Conservation (phyloP, 805 yeast species). For the Helenozyma baotianmanensis region DNA sequence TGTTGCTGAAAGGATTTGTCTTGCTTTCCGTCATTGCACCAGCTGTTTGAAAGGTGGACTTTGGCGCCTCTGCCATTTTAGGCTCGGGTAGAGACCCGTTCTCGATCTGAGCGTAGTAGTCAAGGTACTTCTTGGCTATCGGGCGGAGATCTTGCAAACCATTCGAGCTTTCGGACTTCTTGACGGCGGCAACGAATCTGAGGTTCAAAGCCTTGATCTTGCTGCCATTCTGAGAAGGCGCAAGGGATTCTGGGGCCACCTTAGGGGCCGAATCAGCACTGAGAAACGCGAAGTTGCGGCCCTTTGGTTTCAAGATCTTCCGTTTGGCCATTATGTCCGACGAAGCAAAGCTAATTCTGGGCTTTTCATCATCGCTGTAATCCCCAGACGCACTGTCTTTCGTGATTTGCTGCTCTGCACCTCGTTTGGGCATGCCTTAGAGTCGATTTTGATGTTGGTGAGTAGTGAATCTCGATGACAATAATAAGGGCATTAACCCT, state of each 20-base stretch:
- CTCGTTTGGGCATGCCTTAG: constrained; percentile 61
- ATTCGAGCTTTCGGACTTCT: constrained; percentile 35
- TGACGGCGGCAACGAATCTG: constrained; percentile 49
- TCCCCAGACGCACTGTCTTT: constrained; percentile 37
- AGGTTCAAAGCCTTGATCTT: constrained; percentile 64
- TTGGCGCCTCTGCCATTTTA: no score
- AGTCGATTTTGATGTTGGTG: no score
- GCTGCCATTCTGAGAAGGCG: constrained; percentile 33
- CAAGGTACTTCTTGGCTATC: constrained; percentile 53
- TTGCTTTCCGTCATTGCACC: no score
- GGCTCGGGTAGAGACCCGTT: not conserved
- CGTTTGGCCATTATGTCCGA: constrained; percentile 61
- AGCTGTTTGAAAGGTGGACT: no score
- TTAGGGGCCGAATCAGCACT: no score
- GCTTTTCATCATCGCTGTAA: constrained; percentile 37
- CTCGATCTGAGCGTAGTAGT: constrained; percentile 42
- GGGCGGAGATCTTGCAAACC: constrained; percentile 54
- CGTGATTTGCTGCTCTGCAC: constrained; percentile 60
- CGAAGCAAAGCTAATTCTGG: constrained; percentile 39
- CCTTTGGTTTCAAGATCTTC: constrained; percentile 60
- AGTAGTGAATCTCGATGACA: no score
- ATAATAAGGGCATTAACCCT: constrained; percentile 14
- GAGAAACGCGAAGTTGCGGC: constrained; percentile 8
- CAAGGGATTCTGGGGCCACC: no score
- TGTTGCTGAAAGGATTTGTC: constrained; percentile 3